Evolutionary conservation across 768 basidiomycete species (phyloP).

Genomic region (Vararia minispora): DNA sequence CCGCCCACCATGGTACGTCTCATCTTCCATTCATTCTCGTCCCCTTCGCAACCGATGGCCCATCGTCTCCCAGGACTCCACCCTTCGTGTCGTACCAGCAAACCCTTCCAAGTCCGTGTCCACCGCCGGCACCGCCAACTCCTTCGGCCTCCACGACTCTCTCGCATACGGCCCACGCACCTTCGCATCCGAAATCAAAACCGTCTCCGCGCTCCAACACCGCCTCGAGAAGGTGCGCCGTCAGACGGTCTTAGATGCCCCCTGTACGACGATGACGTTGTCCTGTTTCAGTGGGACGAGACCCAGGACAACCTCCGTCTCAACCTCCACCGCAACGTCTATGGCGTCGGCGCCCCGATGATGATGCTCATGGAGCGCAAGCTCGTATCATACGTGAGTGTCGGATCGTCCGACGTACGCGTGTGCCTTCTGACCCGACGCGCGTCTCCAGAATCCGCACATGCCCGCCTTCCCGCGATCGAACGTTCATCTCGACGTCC

Average conservation of each 20-base stretch:
- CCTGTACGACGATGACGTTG: background rate
- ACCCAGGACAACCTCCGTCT: slow-evolving; percentile 85
- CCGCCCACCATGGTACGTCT: slow-evolving; percentile 9
- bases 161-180: slow-evolving; percentile 77
- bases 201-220: slow-evolving; percentile 47
- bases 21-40: no score
- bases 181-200: slow-evolving; percentile 64
- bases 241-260: background rate
- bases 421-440: background rate
- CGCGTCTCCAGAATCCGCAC: slow-evolving; percentile 42
- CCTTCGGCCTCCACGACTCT: slow-evolving; percentile 80
- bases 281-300: slow-evolving; percentile 68
- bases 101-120: slow-evolving; percentile 47
- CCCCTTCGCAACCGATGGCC: slow-evolving; percentile 1
- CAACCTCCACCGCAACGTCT: slow-evolving; percentile 71
- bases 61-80: slow-evolving; percentile 28
- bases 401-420: background rate
- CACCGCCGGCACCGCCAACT: slow-evolving; percentile 55
- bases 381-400: slow-evolving; percentile 63
- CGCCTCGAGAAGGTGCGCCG: slow-evolving; percentile 66
- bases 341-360: slow-evolving; percentile 84
- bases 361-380: slow-evolving; percentile 90
- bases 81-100: slow-evolving; percentile 56
- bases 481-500: slow-evolving; percentile 84
- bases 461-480: slow-evolving; percentile 53